phyloP scores from a whole-genome alignment of 345 rosid species.

The Eucalyptus camaldulensis region DNA sequence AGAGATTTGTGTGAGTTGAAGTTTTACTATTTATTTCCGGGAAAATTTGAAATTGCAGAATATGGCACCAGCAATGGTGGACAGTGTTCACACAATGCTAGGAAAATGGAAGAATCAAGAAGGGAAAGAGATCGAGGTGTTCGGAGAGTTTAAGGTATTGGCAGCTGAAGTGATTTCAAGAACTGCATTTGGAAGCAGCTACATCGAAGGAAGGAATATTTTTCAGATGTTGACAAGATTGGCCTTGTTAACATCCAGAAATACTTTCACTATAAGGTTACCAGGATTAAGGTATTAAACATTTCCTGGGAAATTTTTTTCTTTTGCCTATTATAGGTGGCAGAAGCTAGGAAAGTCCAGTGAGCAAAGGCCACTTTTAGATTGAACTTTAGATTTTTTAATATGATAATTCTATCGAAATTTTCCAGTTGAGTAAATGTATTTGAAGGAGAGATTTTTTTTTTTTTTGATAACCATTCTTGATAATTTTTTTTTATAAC shows the following conservation, averaged over 20 bases:
- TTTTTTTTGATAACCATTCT: too few relatives aligned
- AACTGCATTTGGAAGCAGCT: conserved; percentile 43
- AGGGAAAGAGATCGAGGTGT: conserved; percentile 24
- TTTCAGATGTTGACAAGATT: conserved; percentile 17
- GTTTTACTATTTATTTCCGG: neutral
- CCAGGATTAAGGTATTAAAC: conserved; percentile 11
- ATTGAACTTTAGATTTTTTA: neutral
- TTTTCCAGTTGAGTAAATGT: neutral
- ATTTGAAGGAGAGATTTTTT: neutral
- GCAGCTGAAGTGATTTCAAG: conserved; percentile 37
- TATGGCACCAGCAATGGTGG: conserved; percentile 20
- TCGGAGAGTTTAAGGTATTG: conserved; percentile 16
- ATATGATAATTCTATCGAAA: neutral
- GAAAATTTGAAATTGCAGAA: neutral
- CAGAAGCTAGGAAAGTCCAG: neutral
- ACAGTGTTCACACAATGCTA: conserved; percentile 24
- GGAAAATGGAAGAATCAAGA: conserved; percentile 20
- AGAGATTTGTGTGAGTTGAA: too few relatives aligned
- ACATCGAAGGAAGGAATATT: conserved; percentile 21
- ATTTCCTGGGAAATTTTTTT: neutral
- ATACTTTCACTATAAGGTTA: neutral
- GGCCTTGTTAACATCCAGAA: neutral
- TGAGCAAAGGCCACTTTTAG: neutral
- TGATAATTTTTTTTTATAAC: neutral
- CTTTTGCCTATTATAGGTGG: too few relatives aligned